These are phyloP conservation scores for Danielia reshetovae DNA, from an alignment of 805 yeast species.

Conservation along the genomic window DNA sequence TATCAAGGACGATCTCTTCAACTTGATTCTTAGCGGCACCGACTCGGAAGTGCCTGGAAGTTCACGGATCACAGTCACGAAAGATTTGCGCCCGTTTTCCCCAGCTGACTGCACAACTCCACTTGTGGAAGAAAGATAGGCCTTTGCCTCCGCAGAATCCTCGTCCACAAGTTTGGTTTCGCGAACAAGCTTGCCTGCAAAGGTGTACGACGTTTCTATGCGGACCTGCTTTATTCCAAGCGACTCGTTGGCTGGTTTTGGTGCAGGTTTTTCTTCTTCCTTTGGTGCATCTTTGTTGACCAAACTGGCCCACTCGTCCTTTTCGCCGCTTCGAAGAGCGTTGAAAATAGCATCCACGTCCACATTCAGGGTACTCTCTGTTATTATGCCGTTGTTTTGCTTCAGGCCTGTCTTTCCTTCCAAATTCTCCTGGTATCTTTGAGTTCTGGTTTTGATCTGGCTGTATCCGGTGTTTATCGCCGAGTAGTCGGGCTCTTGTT, in stretches of 20 bases:
- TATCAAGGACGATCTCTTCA: slow-evolving; percentile 70
- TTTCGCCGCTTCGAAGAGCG: slow-evolving; percentile 7
- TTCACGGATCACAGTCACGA: slow-evolving; percentile 32
- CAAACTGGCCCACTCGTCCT: slow-evolving; percentile 14
- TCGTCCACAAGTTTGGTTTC: slow-evolving; percentile 77
- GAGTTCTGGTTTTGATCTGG: slow-evolving; percentile 66
- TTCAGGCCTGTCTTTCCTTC: not conserved
- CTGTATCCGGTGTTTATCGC: slow-evolving; percentile 52
- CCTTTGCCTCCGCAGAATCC: slow-evolving; percentile 83
- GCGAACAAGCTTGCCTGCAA: slow-evolving; percentile 80
- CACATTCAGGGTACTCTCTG: slow-evolving; percentile 16
- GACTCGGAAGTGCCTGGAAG: slow-evolving; percentile 29
- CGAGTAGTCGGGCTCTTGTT: slow-evolving; percentile 35
- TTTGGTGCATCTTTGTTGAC: slow-evolving; percentile 8
- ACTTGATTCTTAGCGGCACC: slow-evolving; percentile 43
- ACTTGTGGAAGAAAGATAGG: slow-evolving; percentile 59
- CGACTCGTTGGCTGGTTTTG: not conserved
- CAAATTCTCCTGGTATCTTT: slow-evolving; percentile 41
- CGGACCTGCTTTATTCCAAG: slow-evolving; percentile 50
- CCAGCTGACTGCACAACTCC: slow-evolving; percentile 19
- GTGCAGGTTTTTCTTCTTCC: not conserved
- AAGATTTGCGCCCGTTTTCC: slow-evolving; percentile 17
- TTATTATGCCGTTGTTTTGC: slow-evolving; percentile 9
- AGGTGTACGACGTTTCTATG: slow-evolving; percentile 75
- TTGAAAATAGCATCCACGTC: slow-evolving; percentile 33